Evolutionary conservation across 805 yeast species (phyloP), one percentile per base, ranked within the genome.

Genomic region (Schwanniomyces vanrijiae): DNA sequence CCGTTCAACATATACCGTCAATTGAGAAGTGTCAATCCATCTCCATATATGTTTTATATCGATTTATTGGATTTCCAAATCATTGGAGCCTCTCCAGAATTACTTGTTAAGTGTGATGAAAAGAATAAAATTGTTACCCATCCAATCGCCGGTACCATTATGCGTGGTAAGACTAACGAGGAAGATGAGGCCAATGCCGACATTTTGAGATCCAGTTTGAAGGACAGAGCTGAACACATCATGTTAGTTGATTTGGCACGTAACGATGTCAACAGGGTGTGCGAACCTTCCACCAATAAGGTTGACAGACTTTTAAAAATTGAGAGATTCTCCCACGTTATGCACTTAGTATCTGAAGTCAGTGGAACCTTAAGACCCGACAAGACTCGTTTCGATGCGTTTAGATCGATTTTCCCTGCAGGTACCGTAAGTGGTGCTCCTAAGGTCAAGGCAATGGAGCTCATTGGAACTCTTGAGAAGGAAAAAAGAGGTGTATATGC

Each of bases 341-440:
- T 91, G 86, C 99, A 94, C 69, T 75, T 94, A 56, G 97, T 92
- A 2, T 87, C 96, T 2, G 95, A 92, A 67, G 97, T 92, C 18
- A 85, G 95, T 51, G 99, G 99, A 11, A 88, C 85, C 1, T 74
- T 94, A 59, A 78, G 99, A 62, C 68, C 75, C 0, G 97, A 80
- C 49, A 86, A 89, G 73, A 84, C 92, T 10, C 78, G 98, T 54
- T 94, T 94, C 62, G 99, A 94, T 71, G 99, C 99, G 0, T 90
- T 94, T 71, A 81, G 99, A 65, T 90, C 97, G 2, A 89, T 94
- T 46, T 94, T 94, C 83, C 99, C 99, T 18, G 99, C 99, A 1
- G 99, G 99, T 38, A 94, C 99, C 1, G 98, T 92, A 10, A 85
- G 95, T 46, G 99, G 99, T 34, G 98, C 99, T 2, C 99, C 99